Percentiles rank a stretch among this genome's conserved stretches.
phyloP scores from a whole-genome alignment of 1,284 basidiomycete genomes.

The Cystobasidiaceae sp. region DNA sequence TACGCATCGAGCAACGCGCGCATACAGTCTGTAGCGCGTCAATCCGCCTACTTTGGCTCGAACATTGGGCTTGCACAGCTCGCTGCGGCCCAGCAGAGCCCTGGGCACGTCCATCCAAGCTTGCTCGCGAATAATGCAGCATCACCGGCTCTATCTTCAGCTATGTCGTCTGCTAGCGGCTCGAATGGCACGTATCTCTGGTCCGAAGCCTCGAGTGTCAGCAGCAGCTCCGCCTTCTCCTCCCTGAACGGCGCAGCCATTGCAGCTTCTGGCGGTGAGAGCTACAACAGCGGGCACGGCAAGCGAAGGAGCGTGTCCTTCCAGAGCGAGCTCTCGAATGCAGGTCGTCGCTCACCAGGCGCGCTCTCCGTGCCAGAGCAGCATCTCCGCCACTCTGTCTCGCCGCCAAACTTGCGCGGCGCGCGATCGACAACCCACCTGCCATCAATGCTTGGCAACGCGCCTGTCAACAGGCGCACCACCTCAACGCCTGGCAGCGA shows the following conservation, averaged over 20 bases:
- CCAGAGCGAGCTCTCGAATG: conserved; percentile 15
- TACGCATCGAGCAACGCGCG: conserved; percentile 14
- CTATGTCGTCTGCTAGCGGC: not conserved
- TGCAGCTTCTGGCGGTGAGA: conserved; percentile 1
- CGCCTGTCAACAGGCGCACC: conserved; percentile 2
- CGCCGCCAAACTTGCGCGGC: not conserved
- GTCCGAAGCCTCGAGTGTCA: conserved; percentile 21
- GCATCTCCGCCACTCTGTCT: not conserved
- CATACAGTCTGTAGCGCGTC: conserved; percentile 8
- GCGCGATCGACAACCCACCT: conserved; percentile 11
- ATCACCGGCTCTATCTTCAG: too few species aligned
- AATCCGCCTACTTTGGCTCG: conserved; percentile 28
- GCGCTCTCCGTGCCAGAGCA: not conserved
- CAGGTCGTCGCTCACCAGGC: too few species aligned
- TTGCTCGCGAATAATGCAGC: too few species aligned
- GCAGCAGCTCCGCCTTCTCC: not conserved
- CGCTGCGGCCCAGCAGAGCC: not conserved
- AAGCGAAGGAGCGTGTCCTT: conserved; percentile 29
- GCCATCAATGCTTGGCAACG: not conserved
- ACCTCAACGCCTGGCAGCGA: not conserved
- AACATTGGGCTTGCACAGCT: not conserved
- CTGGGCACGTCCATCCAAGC: too few species aligned
- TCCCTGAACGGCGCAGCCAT: not conserved
- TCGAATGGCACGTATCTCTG: not conserved
- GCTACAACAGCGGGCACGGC: not conserved